Evolutionary conservation across 2,329 filamentous ascomycete species (phyloP).

Genomic region (Pyricularia grisea): DNA sequence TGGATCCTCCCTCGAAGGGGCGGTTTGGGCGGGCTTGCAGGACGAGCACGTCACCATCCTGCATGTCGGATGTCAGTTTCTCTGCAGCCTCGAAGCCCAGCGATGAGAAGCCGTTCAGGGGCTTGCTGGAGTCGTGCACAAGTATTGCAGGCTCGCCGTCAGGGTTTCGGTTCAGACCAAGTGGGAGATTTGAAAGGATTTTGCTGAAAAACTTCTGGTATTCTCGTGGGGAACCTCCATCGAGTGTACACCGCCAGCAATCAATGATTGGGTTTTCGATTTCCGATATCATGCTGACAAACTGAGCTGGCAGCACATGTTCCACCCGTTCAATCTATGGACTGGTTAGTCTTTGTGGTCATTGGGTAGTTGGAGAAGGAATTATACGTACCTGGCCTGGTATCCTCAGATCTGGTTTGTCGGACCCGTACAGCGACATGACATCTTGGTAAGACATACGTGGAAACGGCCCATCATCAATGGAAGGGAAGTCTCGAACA

Average conservation of each 20-base stretch:
- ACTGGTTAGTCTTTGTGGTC: slow-evolving; percentile 14
- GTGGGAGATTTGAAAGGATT: slow-evolving; percentile 57
- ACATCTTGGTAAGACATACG: slow-evolving; percentile 64
- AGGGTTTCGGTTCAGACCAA: slow-evolving; percentile 54
- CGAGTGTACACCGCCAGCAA: slow-evolving; percentile 51
- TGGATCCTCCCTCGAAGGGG: slow-evolving; percentile 63
- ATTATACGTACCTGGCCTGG: slow-evolving; percentile 19
- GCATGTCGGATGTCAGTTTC: slow-evolving; percentile 31
- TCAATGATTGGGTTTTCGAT: slow-evolving; percentile 64
- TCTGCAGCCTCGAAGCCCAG: slow-evolving; percentile 66
- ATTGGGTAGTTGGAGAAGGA: slow-evolving; percentile 10
- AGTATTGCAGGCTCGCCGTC: slow-evolving; percentile 76
- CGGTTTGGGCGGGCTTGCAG: slow-evolving; percentile 66
- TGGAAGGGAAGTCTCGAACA: slow-evolving; percentile 14
- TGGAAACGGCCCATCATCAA: slow-evolving; percentile 32
- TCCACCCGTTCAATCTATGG: slow-evolving; percentile 57
- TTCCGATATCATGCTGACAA: slow-evolving; percentile 66
- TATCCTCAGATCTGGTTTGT: slow-evolving; percentile 86
- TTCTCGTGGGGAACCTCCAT: slow-evolving; percentile 40
- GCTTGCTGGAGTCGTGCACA: slow-evolving; percentile 62
- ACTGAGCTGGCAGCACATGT: slow-evolving; percentile 49
- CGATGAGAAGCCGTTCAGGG: slow-evolving; percentile 66
- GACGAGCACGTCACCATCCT: slow-evolving; percentile 70
- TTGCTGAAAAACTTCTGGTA: slow-evolving; percentile 52
- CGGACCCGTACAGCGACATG: slow-evolving; percentile 74